Base-by-base conservation (phyloP, 441 rosid genomes). In the Brassica hybrid region DNA sequence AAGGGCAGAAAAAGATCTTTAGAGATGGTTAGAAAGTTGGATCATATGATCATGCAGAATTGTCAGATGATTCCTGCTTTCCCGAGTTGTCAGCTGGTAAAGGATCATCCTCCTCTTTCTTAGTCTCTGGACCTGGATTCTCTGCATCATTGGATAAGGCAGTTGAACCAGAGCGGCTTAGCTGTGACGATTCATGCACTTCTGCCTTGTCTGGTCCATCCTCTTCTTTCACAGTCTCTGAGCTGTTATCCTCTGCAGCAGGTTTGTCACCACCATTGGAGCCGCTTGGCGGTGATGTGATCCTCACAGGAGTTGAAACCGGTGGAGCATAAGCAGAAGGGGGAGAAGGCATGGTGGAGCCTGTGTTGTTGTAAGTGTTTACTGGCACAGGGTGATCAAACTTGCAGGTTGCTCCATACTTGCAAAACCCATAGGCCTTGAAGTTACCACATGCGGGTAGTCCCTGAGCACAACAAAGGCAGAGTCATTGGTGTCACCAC, bases 401-500 rank as follows among this genome's bases (percentile, higher is more conserved):
- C 86, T 83, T 86, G 85, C 94, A 91, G 64, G 73, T 87, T 73
- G 90, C 87, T 19, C 97, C 94, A 38, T 67, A 88, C 82, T 90
- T 87, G 86, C 94, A 90, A 38, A 88, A 65, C 43, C 97, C 97
- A 27, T 86, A 83, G 78, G 80, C 84, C 65, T 62, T 86, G 85
- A 86, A 92, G 87, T 82, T 86, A 17, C 86, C 79, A 85, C 97
- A 92, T 18, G 84, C 71, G 60, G 90, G 84, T 74, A 86, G 95
- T 62, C 97, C 94, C 97, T 91, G 81, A 84, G 79, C 69, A 77
- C 30, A 36, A 67, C 18, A n/a, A 65, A 72, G 56, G 21, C 12
- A 48, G 38, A 57, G 57, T 13, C n/a, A n/a, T n/a, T n/a, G n/a
- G n/a, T n/a, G n/a, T n/a, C n/a, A n/a, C n/a, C n/a, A n/a, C n/a